Evolutionary conservation across 192 early-diverging fungal species (phyloP).

Genomic region (Backusella tuberculispora): DNA sequence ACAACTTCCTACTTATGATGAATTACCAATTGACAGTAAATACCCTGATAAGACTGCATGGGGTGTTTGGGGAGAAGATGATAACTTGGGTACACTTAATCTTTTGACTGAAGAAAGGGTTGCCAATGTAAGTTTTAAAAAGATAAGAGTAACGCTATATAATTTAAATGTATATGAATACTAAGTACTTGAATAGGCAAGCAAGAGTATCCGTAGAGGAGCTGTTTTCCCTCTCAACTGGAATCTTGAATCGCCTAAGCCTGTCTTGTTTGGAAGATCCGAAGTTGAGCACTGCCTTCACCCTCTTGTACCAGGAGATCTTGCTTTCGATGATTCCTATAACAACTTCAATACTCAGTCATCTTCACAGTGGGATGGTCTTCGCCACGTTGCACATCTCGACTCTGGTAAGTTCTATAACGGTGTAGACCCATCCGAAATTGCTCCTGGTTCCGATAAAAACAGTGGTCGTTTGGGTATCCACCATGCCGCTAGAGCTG

Average conservation of each 20-base stretch:
- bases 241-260: constrained; percentile 26
- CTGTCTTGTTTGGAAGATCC: constrained; percentile 23
- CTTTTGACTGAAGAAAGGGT: constrained; percentile 26
- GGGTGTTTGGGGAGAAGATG: constrained; percentile 42
- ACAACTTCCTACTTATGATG: constrained; percentile 31
- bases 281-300: constrained; percentile 4
- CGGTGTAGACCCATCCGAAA: constrained; percentile 2
- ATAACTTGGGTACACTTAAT: constrained; percentile 39
- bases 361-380: constrained; percentile 44
- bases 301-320: constrained; percentile 19
- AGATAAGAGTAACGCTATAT: background rate
- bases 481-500: constrained; percentile 36
- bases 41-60: constrained; percentile 35
- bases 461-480: constrained; percentile 33
- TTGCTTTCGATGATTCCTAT: constrained; percentile 36
- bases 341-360: constrained; percentile 41
- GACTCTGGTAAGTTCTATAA: constrained; percentile 37
- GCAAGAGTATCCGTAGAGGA: constrained; percentile 28
- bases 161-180: background rate
- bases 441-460: background rate
- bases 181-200: constrained; percentile 12
- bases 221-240: constrained; percentile 40
- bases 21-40: constrained; percentile 38
- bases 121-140: constrained; percentile 19
- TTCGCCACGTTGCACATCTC: constrained; percentile 29